Evolutionary conservation across 768 basidiomycete genomes (phyloP).

Genomic region (Russula earlei): DNA sequence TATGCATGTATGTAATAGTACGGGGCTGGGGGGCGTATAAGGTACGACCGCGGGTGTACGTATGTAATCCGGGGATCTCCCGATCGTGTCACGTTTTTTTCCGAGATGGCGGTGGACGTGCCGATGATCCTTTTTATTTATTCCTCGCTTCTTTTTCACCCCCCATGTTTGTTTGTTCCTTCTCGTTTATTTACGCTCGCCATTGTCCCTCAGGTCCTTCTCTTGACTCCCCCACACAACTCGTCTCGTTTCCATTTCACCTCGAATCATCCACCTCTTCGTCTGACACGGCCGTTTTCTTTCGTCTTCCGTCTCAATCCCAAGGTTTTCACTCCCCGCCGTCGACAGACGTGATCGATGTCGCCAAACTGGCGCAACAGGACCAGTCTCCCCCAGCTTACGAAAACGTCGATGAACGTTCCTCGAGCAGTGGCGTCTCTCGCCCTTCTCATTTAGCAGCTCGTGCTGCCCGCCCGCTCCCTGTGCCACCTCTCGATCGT

Average conservation of each 20-base stretch:
- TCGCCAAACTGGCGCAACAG: constrained; percentile 13
- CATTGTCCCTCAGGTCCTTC: neutral
- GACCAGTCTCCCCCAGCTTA: constrained; percentile 19
- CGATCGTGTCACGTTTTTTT: neutral
- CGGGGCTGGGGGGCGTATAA: neutral
- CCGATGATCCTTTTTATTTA: constrained; percentile 10
- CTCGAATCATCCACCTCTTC: neutral
- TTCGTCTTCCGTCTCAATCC: constrained; percentile 16
- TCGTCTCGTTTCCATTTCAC: neutral
- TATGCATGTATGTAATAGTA: neutral
- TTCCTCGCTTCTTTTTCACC: neutral
- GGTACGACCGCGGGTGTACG: constrained; percentile 3
- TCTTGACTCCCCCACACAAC: neutral
- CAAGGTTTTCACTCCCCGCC: constrained; percentile 1
- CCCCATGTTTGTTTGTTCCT: neutral
- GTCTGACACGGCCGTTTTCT: neutral
- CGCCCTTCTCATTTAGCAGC: constrained; percentile 8
- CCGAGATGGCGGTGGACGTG: neutral
- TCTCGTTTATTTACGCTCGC: neutral
- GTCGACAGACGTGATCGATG: constrained; percentile 20
- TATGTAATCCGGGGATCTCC: constrained; percentile 16
- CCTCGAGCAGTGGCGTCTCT: neutral
- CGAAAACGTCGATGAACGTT: constrained; percentile 17
- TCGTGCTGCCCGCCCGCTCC: constrained; percentile 13
- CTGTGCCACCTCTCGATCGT: constrained; percentile 6